Conservation (phyloP, 441 rosid genomes). For the Gossypium aridum region DNA sequence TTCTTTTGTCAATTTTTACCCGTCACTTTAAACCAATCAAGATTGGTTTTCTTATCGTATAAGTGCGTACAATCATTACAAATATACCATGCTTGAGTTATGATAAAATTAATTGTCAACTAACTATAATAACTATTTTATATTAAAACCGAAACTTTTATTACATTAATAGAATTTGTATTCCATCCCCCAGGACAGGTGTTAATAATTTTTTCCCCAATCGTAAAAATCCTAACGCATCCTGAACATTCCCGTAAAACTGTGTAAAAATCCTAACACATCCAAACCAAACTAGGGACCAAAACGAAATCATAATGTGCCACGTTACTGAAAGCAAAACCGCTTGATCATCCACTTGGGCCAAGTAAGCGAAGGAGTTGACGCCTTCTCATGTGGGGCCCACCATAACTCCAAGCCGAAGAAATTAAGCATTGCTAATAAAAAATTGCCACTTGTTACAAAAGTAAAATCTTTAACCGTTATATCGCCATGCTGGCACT, state of each 20-base stretch:
- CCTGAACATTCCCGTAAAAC: not conserved
- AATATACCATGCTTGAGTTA: no score
- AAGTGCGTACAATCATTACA: no score
- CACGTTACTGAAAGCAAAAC: not conserved
- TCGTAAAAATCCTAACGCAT: not conserved
- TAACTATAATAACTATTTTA: no score
- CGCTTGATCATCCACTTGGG: slow-evolving; percentile 4
- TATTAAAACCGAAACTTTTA: no score
- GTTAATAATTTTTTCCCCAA: not conserved
- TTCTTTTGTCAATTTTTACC: no score
- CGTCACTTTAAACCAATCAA: no score
- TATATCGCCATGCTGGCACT: slow-evolving; percentile 38
- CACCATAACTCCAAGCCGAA: slow-evolving; percentile 43
- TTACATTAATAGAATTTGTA: no score
- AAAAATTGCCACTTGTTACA: slow-evolving; percentile 25
- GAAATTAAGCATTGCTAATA: slow-evolving; percentile 22
- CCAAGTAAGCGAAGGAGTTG: slow-evolving; percentile 2
- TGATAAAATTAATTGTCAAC: no score
- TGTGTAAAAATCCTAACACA: not conserved
- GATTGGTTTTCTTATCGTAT: no score
- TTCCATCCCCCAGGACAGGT: no score
- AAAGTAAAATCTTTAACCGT: not conserved
- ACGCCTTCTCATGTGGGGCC: slow-evolving; percentile 27
- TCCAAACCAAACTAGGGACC: not conserved
- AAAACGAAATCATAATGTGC: not conserved